These are phyloP conservation scores for Cutaneotrichosporon dermatis DNA, from an alignment of 1,284 basidiomycete genomes.

Conservation along the genomic window DNA sequence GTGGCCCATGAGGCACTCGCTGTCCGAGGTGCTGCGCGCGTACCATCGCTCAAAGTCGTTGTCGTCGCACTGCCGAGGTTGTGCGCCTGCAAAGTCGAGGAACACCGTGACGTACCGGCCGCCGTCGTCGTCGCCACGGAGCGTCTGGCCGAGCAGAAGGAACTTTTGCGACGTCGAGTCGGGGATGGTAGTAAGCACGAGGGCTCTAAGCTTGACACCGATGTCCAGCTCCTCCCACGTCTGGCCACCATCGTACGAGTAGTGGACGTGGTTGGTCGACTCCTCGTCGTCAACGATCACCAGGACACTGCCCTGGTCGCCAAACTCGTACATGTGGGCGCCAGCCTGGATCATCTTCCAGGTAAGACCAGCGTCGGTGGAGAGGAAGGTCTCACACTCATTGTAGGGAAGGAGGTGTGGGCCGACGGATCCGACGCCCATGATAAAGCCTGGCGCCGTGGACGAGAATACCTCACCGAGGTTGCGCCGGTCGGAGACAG, in stretches of 20 bases:
- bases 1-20: conserved; percentile 89
- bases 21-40: conserved; percentile 61
- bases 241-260: conserved; percentile 79
- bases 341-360: conserved; percentile 75
- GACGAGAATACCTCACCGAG: conserved; percentile 90
- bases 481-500: conserved; percentile 86
- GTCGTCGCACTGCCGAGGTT: conserved; percentile 65
- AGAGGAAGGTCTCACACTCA: conserved; percentile 89
- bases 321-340: conserved; percentile 93
- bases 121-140: conserved; percentile 58
- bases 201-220: conserved; percentile 67
- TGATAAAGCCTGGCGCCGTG: conserved; percentile 85
- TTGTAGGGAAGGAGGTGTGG: conserved; percentile 66
- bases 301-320: conserved; percentile 77
- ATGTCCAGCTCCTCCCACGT: conserved; percentile 73
- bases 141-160: conserved; percentile 71
- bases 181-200: conserved; percentile 73
- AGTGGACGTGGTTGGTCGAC: conserved; percentile 65
- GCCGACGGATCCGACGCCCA: conserved; percentile 90
- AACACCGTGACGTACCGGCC: conserved; percentile 69
- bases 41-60: conserved; percentile 86
- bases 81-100: conserved; percentile 76
- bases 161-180: conserved; percentile 91
- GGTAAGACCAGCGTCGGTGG: conserved; percentile 77
- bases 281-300: conserved; percentile 85